phyloP scores from a whole-genome alignment of 2,329 filamentous ascomycete species.

The Aspergillus chevalieri region DNA sequence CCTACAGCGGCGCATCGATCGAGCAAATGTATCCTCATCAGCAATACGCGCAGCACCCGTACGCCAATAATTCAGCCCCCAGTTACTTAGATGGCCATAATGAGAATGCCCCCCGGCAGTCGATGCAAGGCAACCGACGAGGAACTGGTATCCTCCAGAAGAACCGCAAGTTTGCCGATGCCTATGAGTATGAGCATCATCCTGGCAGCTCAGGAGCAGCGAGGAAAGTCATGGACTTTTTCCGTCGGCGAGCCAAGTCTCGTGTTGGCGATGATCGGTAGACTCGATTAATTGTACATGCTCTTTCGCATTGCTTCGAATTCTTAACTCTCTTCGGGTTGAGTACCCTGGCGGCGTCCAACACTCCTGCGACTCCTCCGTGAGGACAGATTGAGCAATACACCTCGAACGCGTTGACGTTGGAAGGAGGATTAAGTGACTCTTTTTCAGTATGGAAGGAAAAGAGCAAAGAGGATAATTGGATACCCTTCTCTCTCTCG shows the following conservation, averaged over 20 bases:
- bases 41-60: constrained; percentile 27
- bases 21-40: constrained; percentile 27
- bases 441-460: constrained; percentile 19
- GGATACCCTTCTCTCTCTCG: constrained; percentile 23
- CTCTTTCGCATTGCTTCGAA: constrained; percentile 10
- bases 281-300: constrained; percentile 9
- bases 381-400: constrained; percentile 4
- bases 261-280: constrained; percentile 47
- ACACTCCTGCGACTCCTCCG: too few relatives aligned
- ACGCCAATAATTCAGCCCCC: constrained; percentile 28
- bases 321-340: constrained; percentile 4
- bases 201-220: constrained; percentile 81
- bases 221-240: constrained; percentile 96
- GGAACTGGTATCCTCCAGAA: constrained; percentile 66
- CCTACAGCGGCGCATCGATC: constrained; percentile 23
- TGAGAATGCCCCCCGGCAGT: constrained; percentile 36
- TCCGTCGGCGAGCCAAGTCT: constrained; percentile 76
- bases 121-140: constrained; percentile 38
- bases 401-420: constrained; percentile 9
- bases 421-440: constrained; percentile 10
- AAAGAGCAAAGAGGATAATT: constrained; percentile 32
- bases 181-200: constrained; percentile 74
- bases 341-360: too few relatives aligned
- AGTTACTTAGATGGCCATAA: constrained; percentile 47
- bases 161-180: constrained; percentile 76